Conservation (phyloP, 108 stramenopile species). For the Ochromonas danica region DNA sequence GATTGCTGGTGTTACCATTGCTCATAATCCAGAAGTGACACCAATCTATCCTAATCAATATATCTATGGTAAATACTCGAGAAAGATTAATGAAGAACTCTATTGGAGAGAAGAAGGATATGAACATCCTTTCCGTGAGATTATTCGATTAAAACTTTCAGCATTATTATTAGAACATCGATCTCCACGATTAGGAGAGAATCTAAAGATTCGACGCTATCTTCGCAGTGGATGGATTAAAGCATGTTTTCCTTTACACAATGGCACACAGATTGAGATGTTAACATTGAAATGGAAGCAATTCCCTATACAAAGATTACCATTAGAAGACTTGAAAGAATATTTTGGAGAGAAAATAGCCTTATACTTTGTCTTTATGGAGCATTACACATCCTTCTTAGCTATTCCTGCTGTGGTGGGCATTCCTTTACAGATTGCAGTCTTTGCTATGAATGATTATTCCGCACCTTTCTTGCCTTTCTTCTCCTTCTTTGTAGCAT, state of each 20-base stretch:
- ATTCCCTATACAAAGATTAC: background rate
- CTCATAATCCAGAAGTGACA: conserved; percentile 5
- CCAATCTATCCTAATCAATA: background rate
- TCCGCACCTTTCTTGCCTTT: conserved; percentile 28
- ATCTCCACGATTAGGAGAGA: background rate
- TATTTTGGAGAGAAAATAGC: conserved; percentile 32
- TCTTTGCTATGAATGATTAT: conserved; percentile 1
- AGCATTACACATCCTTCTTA: conserved; percentile 32
- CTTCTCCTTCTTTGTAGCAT: conserved; percentile 12
- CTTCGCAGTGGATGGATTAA: background rate
- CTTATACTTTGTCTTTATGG: conserved; percentile 24
- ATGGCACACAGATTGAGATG: background rate
- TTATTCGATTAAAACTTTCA: conserved; percentile 22
- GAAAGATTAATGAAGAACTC: background rate
- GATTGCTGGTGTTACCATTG: background rate
- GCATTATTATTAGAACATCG: conserved; percentile 6
- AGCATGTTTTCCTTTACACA: conserved; percentile 29
- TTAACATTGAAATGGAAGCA: background rate
- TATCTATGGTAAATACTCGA: conserved; percentile 29
- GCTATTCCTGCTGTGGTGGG: conserved; percentile 12
- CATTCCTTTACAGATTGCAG: conserved; percentile 1
- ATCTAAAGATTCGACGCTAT: background rate
- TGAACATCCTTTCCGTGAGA: conserved; percentile 28
- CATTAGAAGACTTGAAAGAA: conserved; percentile 1
- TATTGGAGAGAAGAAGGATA: background rate